Conservation (phyloP, 306 rosid species). For the Delonix regia region DNA sequence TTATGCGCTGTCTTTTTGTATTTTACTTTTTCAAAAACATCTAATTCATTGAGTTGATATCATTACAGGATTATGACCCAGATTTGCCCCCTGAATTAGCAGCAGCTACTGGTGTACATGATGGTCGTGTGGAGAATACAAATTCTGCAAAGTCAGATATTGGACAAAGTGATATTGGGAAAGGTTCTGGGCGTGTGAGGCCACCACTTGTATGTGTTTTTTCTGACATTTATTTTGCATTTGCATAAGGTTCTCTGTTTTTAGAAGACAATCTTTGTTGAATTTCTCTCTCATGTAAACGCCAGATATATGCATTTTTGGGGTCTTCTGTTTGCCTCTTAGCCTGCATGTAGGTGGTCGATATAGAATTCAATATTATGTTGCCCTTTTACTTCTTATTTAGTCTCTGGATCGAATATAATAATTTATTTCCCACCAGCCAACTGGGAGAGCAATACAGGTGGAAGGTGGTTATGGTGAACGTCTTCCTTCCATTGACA, state of each 20-base stretch:
- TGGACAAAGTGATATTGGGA: slow-evolving; percentile 65
- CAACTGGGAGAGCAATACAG: slow-evolving; percentile 98
- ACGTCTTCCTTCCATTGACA: slow-evolving; percentile 95
- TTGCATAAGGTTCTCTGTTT: background rate
- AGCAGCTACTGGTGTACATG: slow-evolving; percentile 87
- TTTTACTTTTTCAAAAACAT: background rate
- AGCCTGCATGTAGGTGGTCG: slow-evolving; percentile 33
- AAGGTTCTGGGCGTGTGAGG: slow-evolving; percentile 70
- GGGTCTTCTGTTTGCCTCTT: slow-evolving; percentile 5
- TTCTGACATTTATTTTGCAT: slow-evolving; percentile 9
- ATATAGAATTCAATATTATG: background rate
- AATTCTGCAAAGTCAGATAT: slow-evolving; percentile 61
- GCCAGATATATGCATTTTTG: slow-evolving; percentile 13
- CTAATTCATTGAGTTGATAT: slow-evolving; percentile 27
- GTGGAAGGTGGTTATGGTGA: slow-evolving; percentile 98
- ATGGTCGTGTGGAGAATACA: slow-evolving; percentile 58
- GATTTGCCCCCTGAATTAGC: slow-evolving; percentile 99
- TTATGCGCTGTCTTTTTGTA: background rate
- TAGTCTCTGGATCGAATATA: background rate
- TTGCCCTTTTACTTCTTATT: slow-evolving; percentile 26
- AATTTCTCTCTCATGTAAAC: background rate
- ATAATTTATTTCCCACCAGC: slow-evolving; percentile 61
- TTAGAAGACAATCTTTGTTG: background rate
- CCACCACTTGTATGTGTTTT: slow-evolving; percentile 74
- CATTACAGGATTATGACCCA: slow-evolving; percentile 88